These are phyloP conservation scores for Parsonsia alboflavescens DNA, from an alignment of 257 asterid genomes.

Conservation along the genomic window DNA sequence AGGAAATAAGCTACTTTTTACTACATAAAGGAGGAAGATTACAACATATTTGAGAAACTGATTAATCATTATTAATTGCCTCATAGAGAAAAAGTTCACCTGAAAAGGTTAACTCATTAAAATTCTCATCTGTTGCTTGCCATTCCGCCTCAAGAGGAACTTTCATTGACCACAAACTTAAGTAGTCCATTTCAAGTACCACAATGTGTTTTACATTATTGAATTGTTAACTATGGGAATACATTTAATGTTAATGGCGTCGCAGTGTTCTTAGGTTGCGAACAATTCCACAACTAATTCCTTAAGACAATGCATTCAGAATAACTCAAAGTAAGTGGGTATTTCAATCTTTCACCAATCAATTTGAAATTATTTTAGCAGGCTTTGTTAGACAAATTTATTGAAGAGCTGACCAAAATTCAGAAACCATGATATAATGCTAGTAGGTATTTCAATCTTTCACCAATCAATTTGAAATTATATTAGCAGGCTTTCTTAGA, in stretches of 20 bases:
- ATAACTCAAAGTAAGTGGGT: no score
- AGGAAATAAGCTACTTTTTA: neutral
- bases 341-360: neutral
- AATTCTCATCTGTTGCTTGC: neutral
- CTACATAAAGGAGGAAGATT: neutral
- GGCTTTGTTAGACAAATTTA: neutral
- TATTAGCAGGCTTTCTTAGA: conserved; percentile 2
- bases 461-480: neutral
- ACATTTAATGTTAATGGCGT: neutral
- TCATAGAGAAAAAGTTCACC: neutral
- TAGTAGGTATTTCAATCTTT: neutral
- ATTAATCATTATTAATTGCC: neutral
- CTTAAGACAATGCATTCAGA: neutral
- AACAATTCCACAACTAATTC: neutral
- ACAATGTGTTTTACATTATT: neutral
- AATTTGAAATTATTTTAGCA: neutral
- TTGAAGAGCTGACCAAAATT: neutral
- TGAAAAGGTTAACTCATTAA: neutral
- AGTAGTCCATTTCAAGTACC: conserved; percentile 2
- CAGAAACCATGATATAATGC: neutral
- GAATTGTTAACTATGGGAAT: neutral
- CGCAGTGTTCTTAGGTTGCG: neutral
- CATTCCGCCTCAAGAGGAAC: neutral
- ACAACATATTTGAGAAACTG: neutral
- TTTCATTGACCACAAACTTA: neutral